A percentile compares a stretch with the other conserved stretches of the same genome.
Conservation (phyloP, 208 protist genomes). For the Crithidia brevicula region DNA sequence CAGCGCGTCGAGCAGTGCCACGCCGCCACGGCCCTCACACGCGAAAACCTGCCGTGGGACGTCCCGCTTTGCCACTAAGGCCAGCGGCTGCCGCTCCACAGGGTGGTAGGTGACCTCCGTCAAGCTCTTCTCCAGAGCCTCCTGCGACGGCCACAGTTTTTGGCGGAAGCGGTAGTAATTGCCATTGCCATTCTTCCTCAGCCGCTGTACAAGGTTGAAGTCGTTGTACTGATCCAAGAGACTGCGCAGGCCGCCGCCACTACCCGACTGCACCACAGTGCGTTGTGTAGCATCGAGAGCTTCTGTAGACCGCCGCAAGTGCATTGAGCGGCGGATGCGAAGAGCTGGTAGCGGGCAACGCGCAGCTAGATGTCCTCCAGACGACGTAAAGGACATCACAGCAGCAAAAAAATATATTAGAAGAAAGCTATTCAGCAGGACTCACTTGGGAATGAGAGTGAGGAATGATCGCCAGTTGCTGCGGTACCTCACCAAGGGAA, state of each 20-base stretch:
- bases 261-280: conserved; percentile 67
- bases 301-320: background rate
- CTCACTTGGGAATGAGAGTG: too few relatives aligned
- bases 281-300: conserved; percentile 4
- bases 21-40: conserved; percentile 54
- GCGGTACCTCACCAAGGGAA: too few relatives aligned
- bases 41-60: conserved; percentile 34
- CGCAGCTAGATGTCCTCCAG: background rate
- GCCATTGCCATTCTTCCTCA: conserved; percentile 60
- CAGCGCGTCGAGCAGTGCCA: conserved; percentile 47
- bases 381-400: background rate
- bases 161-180: conserved; percentile 88
- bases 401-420: background rate
- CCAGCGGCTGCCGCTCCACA: conserved; percentile 70
- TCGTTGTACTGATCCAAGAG: conserved; percentile 76
- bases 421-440: too few relatives aligned
- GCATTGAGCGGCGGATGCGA: background rate
- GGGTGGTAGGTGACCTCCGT: conserved; percentile 65
- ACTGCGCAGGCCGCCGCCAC: conserved; percentile 41
- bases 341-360: background rate
- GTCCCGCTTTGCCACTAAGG: conserved; percentile 47
- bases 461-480: too few relatives aligned
- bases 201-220: conserved; percentile 31
- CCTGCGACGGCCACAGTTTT: conserved; percentile 74
- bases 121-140: conserved; percentile 64